Conservation (phyloP, 1,139 yeast species). For the Candida buenavistaensis region DNA sequence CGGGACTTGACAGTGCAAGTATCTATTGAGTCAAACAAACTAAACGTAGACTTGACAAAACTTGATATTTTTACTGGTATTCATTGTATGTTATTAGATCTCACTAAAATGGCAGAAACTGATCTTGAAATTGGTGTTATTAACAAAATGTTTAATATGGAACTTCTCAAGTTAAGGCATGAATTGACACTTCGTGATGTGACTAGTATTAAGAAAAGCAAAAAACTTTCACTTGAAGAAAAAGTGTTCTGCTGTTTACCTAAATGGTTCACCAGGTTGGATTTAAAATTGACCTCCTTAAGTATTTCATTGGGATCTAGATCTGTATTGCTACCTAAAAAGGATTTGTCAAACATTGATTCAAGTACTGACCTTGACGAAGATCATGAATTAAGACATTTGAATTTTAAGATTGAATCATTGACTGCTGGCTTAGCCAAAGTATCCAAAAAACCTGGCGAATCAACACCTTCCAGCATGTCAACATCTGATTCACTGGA, state of each 20-base stretch:
- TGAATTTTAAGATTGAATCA: constrained; percentile 13
- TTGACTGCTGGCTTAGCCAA: constrained; percentile 8
- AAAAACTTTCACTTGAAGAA: constrained; percentile 14
- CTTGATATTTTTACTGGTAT: constrained; percentile 35
- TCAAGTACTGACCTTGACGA: constrained; percentile 43
- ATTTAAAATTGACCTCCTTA: constrained; percentile 31
- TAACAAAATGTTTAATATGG: constrained; percentile 29
- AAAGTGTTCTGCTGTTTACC: constrained; percentile 45
- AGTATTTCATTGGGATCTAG: constrained; percentile 53
- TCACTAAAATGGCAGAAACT: constrained; percentile 26
- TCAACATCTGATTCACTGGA: constrained; percentile 14
- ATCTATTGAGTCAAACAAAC: constrained; percentile 22
- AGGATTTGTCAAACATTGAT: constrained; percentile 36
- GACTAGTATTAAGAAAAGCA: not conserved
- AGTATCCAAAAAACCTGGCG: constrained; percentile 4
- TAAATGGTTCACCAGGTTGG: constrained; percentile 42
- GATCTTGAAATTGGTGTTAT: constrained; percentile 32
- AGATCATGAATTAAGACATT: constrained; percentile 38
- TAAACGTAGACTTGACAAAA: constrained; percentile 28
- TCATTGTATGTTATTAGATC: constrained; percentile 26
- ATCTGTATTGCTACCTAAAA: constrained; percentile 55
- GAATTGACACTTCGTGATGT: constrained; percentile 5
- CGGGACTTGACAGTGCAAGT: constrained; percentile 31
- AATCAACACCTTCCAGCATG: constrained; percentile 3
- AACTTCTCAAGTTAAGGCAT: constrained; percentile 19